Evolutionary conservation across 208 protist genomes (phyloP), one percentile per base, ranked within the genome.

Genomic region (Sergeia podlipaevii): DNA sequence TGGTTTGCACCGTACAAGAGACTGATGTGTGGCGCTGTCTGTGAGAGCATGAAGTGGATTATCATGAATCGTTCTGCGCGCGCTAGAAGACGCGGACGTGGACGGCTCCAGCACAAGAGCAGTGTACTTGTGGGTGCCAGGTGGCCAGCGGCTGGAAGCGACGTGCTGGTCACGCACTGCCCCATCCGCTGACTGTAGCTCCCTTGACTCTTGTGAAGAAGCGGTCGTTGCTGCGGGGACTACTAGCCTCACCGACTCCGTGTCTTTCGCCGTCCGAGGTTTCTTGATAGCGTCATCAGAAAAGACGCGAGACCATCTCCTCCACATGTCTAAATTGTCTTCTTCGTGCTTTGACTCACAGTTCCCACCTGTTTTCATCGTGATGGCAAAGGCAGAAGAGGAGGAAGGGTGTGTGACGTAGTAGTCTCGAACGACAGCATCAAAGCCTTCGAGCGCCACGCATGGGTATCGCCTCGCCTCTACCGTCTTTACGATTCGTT

Each of bases 351-450:
- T n/a, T n/a, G n/a, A n/a, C n/a, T n/a, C n/a, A n/a, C n/a, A n/a
- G n/a, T n/a, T n/a, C n/a, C n/a, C n/a, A n/a, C n/a, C n/a, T n/a
- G n/a, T n/a, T n/a, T n/a, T n/a, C n/a, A n/a, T n/a, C n/a, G n/a
- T n/a, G n/a, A n/a, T n/a, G n/a, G n/a, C n/a, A n/a, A n/a, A n/a
- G n/a, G n/a, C n/a, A n/a, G n/a, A n/a, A n/a, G n/a, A n/a, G n/a
- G n/a, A n/a, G n/a, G n/a, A n/a, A n/a, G n/a, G 26, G 15, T 18
- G 37, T 21, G 43, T 37, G 34, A 85, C 47, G 56, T 91, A 94
- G 66, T 82, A 80, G 70, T 86, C 90, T 36, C 59, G 56, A 27
- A 95, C 80, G 24, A 91, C 84, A 18, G 87, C 83, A 41, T 89
- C 81, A 39, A 82, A 88, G 5, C 83, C 87, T 11, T 41, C n/a